Evolutionary conservation across 2,329 filamentous ascomycete genomes (phyloP), one percentile per base, ranked within the genome.

Genomic region (Fusarium temperatum): DNA sequence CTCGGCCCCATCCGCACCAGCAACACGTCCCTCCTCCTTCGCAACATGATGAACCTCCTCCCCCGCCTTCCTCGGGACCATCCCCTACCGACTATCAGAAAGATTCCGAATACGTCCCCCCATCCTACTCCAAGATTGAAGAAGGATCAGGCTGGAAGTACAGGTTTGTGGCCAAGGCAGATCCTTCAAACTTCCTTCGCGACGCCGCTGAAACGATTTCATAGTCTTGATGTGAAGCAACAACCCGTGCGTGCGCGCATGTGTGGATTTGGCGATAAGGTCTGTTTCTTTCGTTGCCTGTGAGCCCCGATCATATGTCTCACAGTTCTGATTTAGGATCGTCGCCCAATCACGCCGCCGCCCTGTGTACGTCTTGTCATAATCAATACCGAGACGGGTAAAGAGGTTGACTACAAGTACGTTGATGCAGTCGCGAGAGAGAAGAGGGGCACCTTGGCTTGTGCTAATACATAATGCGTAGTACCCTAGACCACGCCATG

Each of bases 211-310:
- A 81, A 58, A 39, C 48, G 45, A 18, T 22, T 41, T 41, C 38
- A 63, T 74, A 93, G 91, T 70, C 88, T 98, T 57, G 87, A 92
- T 75, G 94, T 98, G 68, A 91, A 94, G 75, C 96, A 99, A 85
- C 95, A 98, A 82, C 96, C 96, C 57, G 89, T 94, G 78, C 91
- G 96, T 78, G 96, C 96, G 75, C 93, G 96, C 70, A 98, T 98
- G 96, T 99, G 96, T 85, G 96, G 96, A 13, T 99, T 98, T 84
- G 96, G 96, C 72, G 96, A 99, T 86, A 99, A 98, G 89, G 94
- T 96, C 84, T 64, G 85, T 77, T 64, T 66, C 26, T 55, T 36
- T 53, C n/a, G 15, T 35, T 24, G 32, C 48, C 17, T 22, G 47
- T 53, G 42, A 26, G 22, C 26, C n/a, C 39, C 15, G 45, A n/a